These are phyloP conservation scores for Apiotrichum mycotoxinovorans DNA, from an alignment of 1,284 basidiomycete genomes.

Conservation along the genomic window DNA sequence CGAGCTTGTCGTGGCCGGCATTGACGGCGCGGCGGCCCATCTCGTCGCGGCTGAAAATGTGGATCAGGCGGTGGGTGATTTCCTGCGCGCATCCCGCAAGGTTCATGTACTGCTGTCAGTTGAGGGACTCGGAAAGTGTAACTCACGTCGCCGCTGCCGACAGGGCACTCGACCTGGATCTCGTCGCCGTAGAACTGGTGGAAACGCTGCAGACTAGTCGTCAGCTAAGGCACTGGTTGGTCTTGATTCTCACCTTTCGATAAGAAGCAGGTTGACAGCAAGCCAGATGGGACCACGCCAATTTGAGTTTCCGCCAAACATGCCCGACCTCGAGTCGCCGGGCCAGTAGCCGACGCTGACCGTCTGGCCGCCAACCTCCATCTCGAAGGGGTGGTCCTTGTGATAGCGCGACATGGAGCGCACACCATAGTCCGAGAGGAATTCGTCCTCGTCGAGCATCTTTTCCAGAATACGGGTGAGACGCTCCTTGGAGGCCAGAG, in stretches of 20 bases:
- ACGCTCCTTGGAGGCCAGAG: constrained; percentile 86
- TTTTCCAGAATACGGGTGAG: constrained; percentile 83
- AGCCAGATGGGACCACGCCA: constrained; percentile 88
- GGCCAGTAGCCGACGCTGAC: constrained; percentile 97
- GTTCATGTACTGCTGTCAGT: constrained; percentile 67
- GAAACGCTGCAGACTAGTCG: constrained; percentile 74
- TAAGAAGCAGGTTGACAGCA: constrained; percentile 79
- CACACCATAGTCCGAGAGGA: constrained; percentile 90
- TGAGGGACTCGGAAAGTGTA: too few relatives aligned
- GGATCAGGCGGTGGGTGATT: constrained; percentile 92
- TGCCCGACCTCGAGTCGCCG: constrained; percentile 90
- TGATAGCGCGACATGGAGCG: constrained; percentile 90
- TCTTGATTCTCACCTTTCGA: constrained; percentile 9
- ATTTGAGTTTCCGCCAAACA: constrained; percentile 90
- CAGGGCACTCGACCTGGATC: constrained; percentile 88
- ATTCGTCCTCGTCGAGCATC: constrained; percentile 96
- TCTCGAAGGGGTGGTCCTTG: constrained; percentile 88
- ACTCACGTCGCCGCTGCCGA: constrained; percentile 74
- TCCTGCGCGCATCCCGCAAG: constrained; percentile 90
- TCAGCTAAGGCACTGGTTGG: too few relatives aligned
- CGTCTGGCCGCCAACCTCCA: constrained; percentile 85
- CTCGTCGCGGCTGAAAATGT: constrained; percentile 87
- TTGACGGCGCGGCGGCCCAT: constrained; percentile 85
- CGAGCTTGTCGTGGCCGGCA: constrained; percentile 80
- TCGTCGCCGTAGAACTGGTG: constrained; percentile 93